Evolutionary conservation across 306 rosid genomes (phyloP), one percentile per base, ranked within the genome.

Genomic region (Quercus mongolica): DNA sequence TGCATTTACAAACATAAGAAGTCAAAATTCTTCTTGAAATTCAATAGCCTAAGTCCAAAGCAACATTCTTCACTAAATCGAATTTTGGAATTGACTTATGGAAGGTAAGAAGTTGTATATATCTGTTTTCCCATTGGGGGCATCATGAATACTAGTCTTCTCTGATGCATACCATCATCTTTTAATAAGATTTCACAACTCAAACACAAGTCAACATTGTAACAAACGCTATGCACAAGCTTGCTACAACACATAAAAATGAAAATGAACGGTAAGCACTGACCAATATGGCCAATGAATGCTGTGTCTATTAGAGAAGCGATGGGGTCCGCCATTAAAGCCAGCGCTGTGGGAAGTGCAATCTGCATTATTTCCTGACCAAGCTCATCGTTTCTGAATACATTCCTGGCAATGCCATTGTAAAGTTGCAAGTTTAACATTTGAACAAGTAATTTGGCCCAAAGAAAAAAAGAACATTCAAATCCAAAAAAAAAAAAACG

Each of bases 301-400:
- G 95, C 97, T 4, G 99, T 92, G 83, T 94, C 98, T 49, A 94
- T 86, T 26, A 94, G 83, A 76, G 98, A 94, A 80, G 98, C 98
- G 52, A 94, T 83, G 61, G 99, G 99, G 71, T 94, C 99, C 35
- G 97, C 97, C 28, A 97, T 87, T 80, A 94, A 85, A 75, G 97
- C 99, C 75, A 92, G 82, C 33, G 97, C 95, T 8, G 97, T 94
- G 33, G 99, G 99, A 62, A 94, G 77, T 71, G 99, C 99, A 79
- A 94, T 94, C 26, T 88, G 79, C 46, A 89, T 80, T 74, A 94
- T 92, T 84, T 94, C 99, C 61, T 78, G 54, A 46, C 97, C 97
- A 75, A 92, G 94, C 77, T 84, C 78, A 63, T 94, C 99, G 51
- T 62, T 74, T 64, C 38, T 76, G 76, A 71, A 76, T 21, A 80